Conservation (phyloP, 2,329 filamentous ascomycete genomes). For the Aquanectria penicillioides region DNA sequence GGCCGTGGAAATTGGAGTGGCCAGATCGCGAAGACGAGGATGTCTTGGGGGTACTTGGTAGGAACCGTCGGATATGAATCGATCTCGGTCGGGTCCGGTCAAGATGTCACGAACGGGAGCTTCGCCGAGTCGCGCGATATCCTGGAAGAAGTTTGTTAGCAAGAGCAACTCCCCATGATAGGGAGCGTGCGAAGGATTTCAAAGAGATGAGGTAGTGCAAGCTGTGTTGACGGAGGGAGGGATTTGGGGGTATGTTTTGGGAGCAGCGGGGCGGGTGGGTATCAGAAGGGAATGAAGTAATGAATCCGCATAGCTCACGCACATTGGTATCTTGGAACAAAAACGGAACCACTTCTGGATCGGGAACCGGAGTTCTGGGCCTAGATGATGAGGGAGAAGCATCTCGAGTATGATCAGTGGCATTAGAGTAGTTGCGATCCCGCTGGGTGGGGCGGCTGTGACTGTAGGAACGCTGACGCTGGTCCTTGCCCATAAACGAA, state of each 20-base stretch:
- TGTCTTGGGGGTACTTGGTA: conserved; percentile 65
- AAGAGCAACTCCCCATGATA: conserved; percentile 23
- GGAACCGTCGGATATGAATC: conserved; percentile 64
- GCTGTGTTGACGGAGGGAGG: conserved; percentile 16
- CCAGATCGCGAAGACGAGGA: conserved; percentile 70
- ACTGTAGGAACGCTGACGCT: conserved; percentile 71
- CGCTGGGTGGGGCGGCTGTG: conserved; percentile 67
- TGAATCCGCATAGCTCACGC: conserved; percentile 50
- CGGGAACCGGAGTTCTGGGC: conserved; percentile 85
- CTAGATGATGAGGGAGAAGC: conserved; percentile 80
- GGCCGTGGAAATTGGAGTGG: conserved; percentile 71
- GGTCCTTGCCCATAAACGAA: conserved; percentile 63
- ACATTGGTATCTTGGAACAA: conserved; percentile 86
- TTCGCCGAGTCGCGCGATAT: conserved; percentile 81
- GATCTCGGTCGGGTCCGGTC: conserved; percentile 75
- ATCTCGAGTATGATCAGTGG: conserved; percentile 77
- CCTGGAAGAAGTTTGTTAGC: conserved; percentile 56
- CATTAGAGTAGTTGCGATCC: conserved; percentile 84
- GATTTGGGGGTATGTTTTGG: conserved; percentile 22
- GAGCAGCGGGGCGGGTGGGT: conserved; percentile 16
- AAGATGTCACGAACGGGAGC: conserved; percentile 78
- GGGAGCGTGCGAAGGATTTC: conserved; percentile 1
- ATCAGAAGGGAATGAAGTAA: conserved; percentile 34
- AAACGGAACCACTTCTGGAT: conserved; percentile 97
- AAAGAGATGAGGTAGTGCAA: conserved; percentile 13